These are phyloP conservation scores for Arthonia radiata DNA, from an alignment of 495 filamentous ascomycete species.

Conservation along the genomic window DNA sequence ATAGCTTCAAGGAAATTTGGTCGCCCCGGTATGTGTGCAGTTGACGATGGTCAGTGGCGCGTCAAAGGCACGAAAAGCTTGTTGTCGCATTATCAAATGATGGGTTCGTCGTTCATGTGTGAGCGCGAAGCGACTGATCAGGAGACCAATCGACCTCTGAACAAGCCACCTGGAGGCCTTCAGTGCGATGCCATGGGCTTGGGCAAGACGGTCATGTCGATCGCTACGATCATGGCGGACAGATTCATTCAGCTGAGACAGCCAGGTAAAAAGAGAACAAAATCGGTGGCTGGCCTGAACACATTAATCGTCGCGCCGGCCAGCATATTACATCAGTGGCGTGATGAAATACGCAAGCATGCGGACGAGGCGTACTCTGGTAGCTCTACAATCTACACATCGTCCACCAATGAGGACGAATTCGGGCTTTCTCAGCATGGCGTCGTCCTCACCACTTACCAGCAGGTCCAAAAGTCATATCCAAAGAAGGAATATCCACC, in stretches of 20 bases:
- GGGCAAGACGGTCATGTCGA: slow-evolving; percentile 30
- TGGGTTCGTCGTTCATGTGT: slow-evolving; percentile 32
- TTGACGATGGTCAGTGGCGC: slow-evolving; percentile 19
- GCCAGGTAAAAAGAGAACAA: slow-evolving; percentile 15
- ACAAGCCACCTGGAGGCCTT: slow-evolving; percentile 14
- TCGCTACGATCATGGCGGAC: slow-evolving; percentile 29
- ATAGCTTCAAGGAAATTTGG: too few relatives aligned
- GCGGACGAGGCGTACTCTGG: slow-evolving; percentile 1
- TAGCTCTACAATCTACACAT: slow-evolving; percentile 6
- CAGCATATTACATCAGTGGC: slow-evolving; percentile 13
- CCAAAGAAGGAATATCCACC: slow-evolving; percentile 15
- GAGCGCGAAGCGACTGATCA: slow-evolving; percentile 27
- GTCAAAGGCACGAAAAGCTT: slow-evolving; percentile 21
- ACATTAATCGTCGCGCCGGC: slow-evolving; percentile 28
- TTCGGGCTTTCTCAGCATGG: too few relatives aligned
- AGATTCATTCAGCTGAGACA: slow-evolving; percentile 30
- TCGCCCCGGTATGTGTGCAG: too few relatives aligned
- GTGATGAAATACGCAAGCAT: slow-evolving; percentile 7
- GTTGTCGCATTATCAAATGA: slow-evolving; percentile 27
- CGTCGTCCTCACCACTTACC: slow-evolving; percentile 28
- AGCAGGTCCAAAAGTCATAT: slow-evolving; percentile 25
- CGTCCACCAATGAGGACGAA: slow-evolving; percentile 2
- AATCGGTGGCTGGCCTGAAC: slow-evolving; percentile 8
- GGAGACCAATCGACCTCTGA: neutral
- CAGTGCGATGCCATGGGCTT: slow-evolving; percentile 38